Evolutionary conservation across 805 yeast species (phyloP), one percentile per base, ranked within the genome.

Genomic region (Grigorovia yakushimaensis): DNA sequence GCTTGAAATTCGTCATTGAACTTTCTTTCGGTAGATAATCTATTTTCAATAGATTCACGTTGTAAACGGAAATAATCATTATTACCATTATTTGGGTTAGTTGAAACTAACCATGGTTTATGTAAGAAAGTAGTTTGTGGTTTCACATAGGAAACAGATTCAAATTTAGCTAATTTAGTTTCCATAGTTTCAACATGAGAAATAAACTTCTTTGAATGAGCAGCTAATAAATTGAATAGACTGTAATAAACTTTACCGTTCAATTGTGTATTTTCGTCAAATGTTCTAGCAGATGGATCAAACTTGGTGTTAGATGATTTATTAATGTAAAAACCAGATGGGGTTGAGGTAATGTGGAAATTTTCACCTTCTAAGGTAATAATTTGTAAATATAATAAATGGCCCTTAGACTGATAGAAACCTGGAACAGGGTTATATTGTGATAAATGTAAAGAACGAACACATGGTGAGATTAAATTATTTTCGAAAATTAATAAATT

Each of bases 1-100:
- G 87, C 73, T 70, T 93, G 98, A 59, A 80, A 80, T 56, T 93
- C 97, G 54, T 84, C 95, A 63, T 88, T 88, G 85, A 94, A 89
- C 57, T 91, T 96, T 57, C 82, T 82, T 70, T 70, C 51, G 38
- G 51, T 42, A 17, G 49, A 48, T 66, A 76, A 46, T 24, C 53
- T 54, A 11, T 54, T 49, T 33, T 52, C 51, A 8, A 53, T 44
- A 24, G 58, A 51, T 21, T 51, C 54, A 45, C 73, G 68, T 67
- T 84, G 93, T 33, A 81, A 64, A 53, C 82, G 72, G 21, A 80
- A 76, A 43, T 75, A 58, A 58, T 86, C 94, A 5, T 88, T 78
- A 5, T 49, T 47, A 38, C 36, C 42, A 19, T 57, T 58, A 19
- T 61, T 27, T 35, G 61, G 59, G n/a, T 58, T 47, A 39, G 64